Evolutionary conservation across 2,329 filamentous ascomycete species (phyloP), one percentile per base, ranked within the genome.

Genomic region (Fusarium sp.): DNA sequence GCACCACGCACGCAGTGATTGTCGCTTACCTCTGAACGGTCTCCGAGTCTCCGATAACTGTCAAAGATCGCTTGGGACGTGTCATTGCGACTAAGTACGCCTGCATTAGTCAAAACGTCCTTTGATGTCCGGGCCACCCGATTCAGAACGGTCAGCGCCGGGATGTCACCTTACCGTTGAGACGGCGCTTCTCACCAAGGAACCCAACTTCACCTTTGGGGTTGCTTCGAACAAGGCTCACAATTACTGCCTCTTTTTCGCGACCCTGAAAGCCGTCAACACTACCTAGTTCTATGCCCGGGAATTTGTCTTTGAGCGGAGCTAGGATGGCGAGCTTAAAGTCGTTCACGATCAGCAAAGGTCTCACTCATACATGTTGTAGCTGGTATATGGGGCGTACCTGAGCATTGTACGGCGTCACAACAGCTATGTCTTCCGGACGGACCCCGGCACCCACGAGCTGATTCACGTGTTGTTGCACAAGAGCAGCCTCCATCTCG

Each of bases 251-350:
- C 78, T 99, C 96, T 79, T 99, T 99, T 79, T 99, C 96, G 18
- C 96, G 88, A 33, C 96, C 96, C 78, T 99, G 96, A 77, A 99
- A 99, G 4, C 95, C 96, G 78, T 99, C 96, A 4, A 99, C 93
- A 73, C 93, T 97, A 33, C 96, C 96, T n/a, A 99, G 84, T 78
- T 99, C 96, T 49, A 99, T 88, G 14, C 91, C 93, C 0, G 91
- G 91, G 72, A 91, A 97, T 37, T 84, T 82, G 62, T 96, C 92
- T 76, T 95, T 96, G 48, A 99, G 85, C 68, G 91, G 84, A 36
- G 93, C 90, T 50, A 98, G 83, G 13, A 96, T 80, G 6, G 91
- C 90, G 35, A 97, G 86, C 87, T 96, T 52, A 51, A 59, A 53
- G 54, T 70, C 58, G 50, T 63, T 55, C 48, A 62, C 63, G 68